Base-by-base conservation (phyloP, 2,329 filamentous ascomycete species). In the Aspergillus texensis region DNA sequence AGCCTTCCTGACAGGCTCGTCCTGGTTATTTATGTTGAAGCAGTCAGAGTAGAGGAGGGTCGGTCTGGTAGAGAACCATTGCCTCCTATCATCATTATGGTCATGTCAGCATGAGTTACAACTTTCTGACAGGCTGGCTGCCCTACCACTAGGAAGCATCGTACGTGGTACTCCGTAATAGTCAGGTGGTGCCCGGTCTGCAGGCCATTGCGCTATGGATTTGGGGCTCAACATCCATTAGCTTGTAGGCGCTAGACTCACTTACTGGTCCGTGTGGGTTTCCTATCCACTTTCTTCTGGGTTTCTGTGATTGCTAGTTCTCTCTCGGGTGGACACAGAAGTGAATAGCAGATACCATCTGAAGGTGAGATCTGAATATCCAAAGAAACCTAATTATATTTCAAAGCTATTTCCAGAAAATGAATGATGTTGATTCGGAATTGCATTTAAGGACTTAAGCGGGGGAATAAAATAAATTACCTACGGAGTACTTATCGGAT, bases 201-300 rank as follows among this genome's bases (percentile, higher is more conserved):
- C 32, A 34, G 32, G 32, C 32, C 32, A 34, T 58, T 50, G 57
- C 57, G 45, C 32, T 50, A 58, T 48, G 57, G 43, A 26, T 28
- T 58, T 58, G 57, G 57, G 57, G 57, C 57, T 58, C 57, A 58
- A 52, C n/a, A 50, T 50, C 41, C 16, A 50, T 19, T 30, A 50
- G 46, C 46, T 50, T n/a, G 24, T 39, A 36, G 57, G 45, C 57
- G 57, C 57, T 58, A 58, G 57, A 50, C n/a, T 32, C 56, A 58
- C 56, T 58, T 46, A 58, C 41, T 32, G 39, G 56, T 26, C 45
- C 45, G 45, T 48, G 45, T 48, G 21, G 24, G 45, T 48, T 48
- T 12, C 19, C 24, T 48, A 48, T 48, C 45, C 45, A 48, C 45
- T 48, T 48, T 26, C 11, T 46, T 46, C 43, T 21, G 43, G 43